Percentiles rank a stretch among this genome's conserved stretches.
Evolutionary conservation across 2,329 filamentous ascomycete species (phyloP).

Genomic region (Penicillium sp.): DNA sequence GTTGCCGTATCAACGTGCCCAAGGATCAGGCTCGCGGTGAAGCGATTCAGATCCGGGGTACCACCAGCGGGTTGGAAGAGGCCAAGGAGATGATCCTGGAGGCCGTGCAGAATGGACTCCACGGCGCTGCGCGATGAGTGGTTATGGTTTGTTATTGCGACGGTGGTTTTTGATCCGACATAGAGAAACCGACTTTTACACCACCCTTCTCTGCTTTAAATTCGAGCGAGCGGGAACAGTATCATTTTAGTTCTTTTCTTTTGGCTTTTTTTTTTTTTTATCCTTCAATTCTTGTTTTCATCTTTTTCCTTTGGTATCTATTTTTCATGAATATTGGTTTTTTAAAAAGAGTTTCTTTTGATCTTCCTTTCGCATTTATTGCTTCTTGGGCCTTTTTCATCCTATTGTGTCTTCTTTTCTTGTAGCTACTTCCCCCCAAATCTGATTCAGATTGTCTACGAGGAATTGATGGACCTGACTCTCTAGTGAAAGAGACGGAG

Average conservation of each 20-base stretch:
- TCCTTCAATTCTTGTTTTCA: conserved; percentile 14
- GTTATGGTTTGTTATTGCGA: not conserved
- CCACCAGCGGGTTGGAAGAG: conserved; percentile 75
- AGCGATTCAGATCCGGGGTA: conserved; percentile 86
- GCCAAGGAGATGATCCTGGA: conserved; percentile 87
- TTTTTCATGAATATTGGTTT: conserved; percentile 18
- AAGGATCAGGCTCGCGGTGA: conserved; percentile 72
- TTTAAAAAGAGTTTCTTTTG: conserved; percentile 18
- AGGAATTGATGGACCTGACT: not conserved
- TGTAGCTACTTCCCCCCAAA: conserved; percentile 2
- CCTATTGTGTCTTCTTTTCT: not conserved
- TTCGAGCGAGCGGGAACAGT: conserved; percentile 16
- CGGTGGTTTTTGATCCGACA: not conserved
- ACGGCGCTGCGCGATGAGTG: conserved; percentile 22
- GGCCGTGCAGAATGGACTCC: conserved; percentile 60
- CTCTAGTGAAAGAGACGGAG: not conserved
- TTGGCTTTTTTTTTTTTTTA: conserved; percentile 13
- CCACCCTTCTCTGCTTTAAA: conserved; percentile 9
- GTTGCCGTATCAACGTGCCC: conserved; percentile 91
- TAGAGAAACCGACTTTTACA: conserved; percentile 15
- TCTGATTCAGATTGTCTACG: not conserved
- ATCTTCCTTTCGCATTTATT: not conserved
- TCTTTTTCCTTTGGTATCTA: conserved; percentile 14
- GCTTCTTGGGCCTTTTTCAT: not conserved
- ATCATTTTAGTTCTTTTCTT: conserved; percentile 15